Evolutionary conservation across 179 eudicot genomes (phyloP), one percentile per base, ranked within the genome.

Genomic region (Amaranthus tricolor): DNA sequence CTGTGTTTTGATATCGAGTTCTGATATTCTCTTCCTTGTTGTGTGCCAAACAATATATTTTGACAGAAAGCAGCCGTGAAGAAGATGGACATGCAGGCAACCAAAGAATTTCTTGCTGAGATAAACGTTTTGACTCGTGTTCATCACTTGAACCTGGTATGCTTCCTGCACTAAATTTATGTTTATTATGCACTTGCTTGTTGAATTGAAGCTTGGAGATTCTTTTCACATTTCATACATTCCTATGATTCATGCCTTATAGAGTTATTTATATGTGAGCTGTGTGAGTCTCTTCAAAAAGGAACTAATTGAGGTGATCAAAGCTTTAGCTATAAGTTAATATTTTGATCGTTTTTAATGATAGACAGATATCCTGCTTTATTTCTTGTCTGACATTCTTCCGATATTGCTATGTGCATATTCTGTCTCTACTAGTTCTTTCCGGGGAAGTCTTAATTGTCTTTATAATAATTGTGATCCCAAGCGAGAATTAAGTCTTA

Each of bases 101-200:
- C 86, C 17, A 86, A 83, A 72, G 90, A 84, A 60, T 89, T 89
- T 76, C 84, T 88, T 51, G 94, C 94, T 31, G 90, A 88, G 77
- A 59, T 89, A 68, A 84, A 89, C 50, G 89, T 89, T 65, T 77
- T 89, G 78, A 85, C 88, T 44, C 88, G 81, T 78, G 94, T 88
- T 81, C 89, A 89, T 80, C 94, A 88, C 76, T 82, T 86, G 64
- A 89, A 89, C 76, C 82, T 89, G 91, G 94, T 89, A 85, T 47
- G 54, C 47, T 48, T 54, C 49, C 14, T 44, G 44, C 73, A 58
- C 67, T 59, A 51, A 64, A 19, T 13, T 20, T 66, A 24, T 60
- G 59, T 52, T 72, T 43, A 43, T 77, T 53, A 43, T 43, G 31
- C 17, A 59, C 44, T 61, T 52, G 24, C 52, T 55, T 11, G 54